Evolutionary conservation across 176 grass and related monocot genomes (phyloP).

Genomic region (Microstegium vimineum): DNA sequence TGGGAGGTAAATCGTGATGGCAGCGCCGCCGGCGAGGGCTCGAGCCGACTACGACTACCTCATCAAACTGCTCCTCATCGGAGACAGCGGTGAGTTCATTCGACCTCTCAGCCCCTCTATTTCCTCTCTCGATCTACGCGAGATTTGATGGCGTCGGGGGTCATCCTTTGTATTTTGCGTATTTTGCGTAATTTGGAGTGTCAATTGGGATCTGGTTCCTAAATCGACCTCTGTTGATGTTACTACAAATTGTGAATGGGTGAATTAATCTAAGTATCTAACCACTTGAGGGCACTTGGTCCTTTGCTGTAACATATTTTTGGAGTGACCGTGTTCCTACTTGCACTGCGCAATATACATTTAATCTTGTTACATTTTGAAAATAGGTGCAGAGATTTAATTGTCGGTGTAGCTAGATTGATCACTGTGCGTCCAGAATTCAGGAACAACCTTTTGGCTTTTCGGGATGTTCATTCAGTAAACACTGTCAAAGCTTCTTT

Average conservation of each 20-base stretch:
- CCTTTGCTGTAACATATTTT: background rate
- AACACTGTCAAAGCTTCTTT: background rate
- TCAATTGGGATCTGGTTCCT: constrained; percentile 9
- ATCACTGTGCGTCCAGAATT: background rate
- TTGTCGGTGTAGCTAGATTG: background rate
- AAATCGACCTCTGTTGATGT: background rate
- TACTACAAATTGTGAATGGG: background rate
- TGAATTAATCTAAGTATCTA: background rate
- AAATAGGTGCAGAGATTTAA: background rate
- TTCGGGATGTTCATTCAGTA: background rate
- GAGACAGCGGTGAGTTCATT: constrained; percentile 50
- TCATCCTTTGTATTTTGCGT: background rate
- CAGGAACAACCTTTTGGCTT: background rate
- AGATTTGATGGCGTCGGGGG: constrained; percentile 14
- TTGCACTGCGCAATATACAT: background rate
- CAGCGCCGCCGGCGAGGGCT: constrained; percentile 53
- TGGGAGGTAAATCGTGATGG: constrained; percentile 37
- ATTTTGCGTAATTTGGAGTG: background rate
- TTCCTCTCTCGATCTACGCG: background rate
- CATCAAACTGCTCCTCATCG: constrained; percentile 60
- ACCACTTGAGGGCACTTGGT: background rate
- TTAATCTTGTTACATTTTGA: background rate
- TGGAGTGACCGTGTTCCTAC: background rate
- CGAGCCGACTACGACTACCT: constrained; percentile 62
- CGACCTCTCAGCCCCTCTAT: background rate